Conservation (phyloP, 768 basidiomycete genomes). For the Tylopilus sp. region DNA sequence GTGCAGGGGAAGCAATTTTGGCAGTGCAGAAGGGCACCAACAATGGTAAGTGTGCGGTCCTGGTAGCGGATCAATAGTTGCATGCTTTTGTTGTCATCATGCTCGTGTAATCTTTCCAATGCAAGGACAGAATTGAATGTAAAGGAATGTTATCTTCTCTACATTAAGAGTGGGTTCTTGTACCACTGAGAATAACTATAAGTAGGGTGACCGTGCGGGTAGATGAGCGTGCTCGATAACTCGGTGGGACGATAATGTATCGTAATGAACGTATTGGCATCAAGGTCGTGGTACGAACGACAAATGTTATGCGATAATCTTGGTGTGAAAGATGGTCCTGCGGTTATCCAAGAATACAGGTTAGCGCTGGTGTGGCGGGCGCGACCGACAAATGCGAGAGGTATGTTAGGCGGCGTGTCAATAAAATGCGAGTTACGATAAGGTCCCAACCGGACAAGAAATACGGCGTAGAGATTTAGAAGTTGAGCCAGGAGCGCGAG, state of each 20-base stretch:
- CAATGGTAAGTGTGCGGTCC: not conserved
- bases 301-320: not conserved
- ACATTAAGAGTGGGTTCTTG: slow-evolving; percentile 15
- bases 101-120: not conserved
- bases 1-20: slow-evolving; percentile 1
- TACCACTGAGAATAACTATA: slow-evolving; percentile 18
- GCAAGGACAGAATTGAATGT: not conserved
- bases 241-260: not conserved
- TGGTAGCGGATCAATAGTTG: not conserved
- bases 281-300: slow-evolving; percentile 2
- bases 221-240: slow-evolving; percentile 2
- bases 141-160: slow-evolving; percentile 1
- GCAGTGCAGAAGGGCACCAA: slow-evolving; percentile 4
- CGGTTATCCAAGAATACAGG: slow-evolving; percentile 21
- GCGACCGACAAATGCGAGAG: slow-evolving; percentile 13
- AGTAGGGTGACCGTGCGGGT: slow-evolving; percentile 20
- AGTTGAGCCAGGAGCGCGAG: not conserved
- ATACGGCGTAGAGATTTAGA: not conserved
- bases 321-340: not conserved
- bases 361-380: slow-evolving; percentile 4
- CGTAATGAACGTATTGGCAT: slow-evolving; percentile 7
- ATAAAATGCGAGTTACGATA: slow-evolving; percentile 12
- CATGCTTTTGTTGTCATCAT: not conserved
- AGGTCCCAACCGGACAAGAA: slow-evolving; percentile 3
- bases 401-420: slow-evolving; percentile 15